A percentile compares a stretch with the other conserved stretches of the same genome.
These are phyloP conservation scores for Venturia oleaginea DNA, from an alignment of 2,329 filamentous ascomycete genomes.

Conservation along the genomic window DNA sequence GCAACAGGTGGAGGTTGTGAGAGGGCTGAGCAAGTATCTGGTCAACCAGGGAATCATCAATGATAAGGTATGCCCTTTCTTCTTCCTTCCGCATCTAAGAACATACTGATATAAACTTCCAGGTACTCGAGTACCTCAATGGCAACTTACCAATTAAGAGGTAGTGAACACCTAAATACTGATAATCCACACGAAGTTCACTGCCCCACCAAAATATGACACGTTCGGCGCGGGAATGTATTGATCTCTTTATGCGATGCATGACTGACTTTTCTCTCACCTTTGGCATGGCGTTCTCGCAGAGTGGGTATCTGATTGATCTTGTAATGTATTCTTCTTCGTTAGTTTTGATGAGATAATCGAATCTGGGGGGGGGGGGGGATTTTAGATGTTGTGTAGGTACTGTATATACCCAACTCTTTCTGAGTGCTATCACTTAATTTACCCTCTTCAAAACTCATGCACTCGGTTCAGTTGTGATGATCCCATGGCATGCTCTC, in stretches of 20 bases:
- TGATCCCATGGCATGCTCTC: no score
- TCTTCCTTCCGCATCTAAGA: not conserved
- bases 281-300: constrained; percentile 4
- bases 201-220: not conserved
- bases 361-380: not conserved
- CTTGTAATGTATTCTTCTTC: not conserved
- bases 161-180: not conserved
- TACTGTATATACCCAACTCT: not conserved
- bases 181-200: not conserved
- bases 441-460: not conserved
- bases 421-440: not conserved
- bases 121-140: constrained; percentile 8
- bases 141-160: constrained; percentile 2
- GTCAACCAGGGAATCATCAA: constrained; percentile 53
- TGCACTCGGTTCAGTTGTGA: no score
- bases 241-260: not conserved
- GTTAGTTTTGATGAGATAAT: not conserved
- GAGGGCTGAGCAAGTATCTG: constrained; percentile 52
- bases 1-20: constrained; percentile 76
- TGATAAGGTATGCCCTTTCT: constrained; percentile 36
- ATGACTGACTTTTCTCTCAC: not conserved
- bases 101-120: not conserved
- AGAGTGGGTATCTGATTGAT: not conserved
- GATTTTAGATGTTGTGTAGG: not conserved
- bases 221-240: not conserved